Evolutionary conservation across 2,329 filamentous ascomycete genomes (phyloP), one percentile per base, ranked within the genome.

Genomic region (Hypoxylon sp.): DNA sequence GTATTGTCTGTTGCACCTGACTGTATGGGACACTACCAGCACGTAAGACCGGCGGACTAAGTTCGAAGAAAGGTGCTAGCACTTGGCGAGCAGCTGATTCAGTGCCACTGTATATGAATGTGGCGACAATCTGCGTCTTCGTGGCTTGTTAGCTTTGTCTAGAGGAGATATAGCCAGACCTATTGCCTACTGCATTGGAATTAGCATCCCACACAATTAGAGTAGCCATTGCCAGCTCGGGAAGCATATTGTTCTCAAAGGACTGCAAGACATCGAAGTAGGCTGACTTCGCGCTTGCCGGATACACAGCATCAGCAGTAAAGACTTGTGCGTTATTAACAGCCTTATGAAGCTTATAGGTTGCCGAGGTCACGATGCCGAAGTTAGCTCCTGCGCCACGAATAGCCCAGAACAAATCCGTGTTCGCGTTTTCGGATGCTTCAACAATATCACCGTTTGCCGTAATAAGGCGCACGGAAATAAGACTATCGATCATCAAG

Each of bases 381-480:
- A 74, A 72, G 33, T 75, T 75, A 4, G 64, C 48, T 0, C 74
- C 74, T 2, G 72, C 74, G 1, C 73, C 73, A 8, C 73, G 70
- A 22, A 75, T 55, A 10, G 22, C 73, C 73, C 70, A 75, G 57
- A 74, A 75, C 13, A 76, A 53, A 8, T 75, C 73, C 1, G 60
- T 8, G 35, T 75, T 63, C 1, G 24, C 22, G 0, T 14, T 29
- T 5, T 47, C 33, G 0, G 72, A 74, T 10, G 63, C 69, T 24
- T 62, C 55, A 4, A 68, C 50, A 2, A 73, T n/a, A 3, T 69
- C 39, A 0, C 72, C 72, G 0, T 29, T 9, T 1, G 67, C 70
- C 1, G 72, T 74, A n/a, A 74, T 47, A 1, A 75, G n/a, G 1
- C 46, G n/a, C 3, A 65, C 67, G 3, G 72, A 73, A 3, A 66